A percentile compares a stretch with the other conserved stretches of the same genome.
phyloP scores from a whole-genome alignment of 2,329 filamentous ascomycete genomes.

The Sclerotinia subarctica region DNA sequence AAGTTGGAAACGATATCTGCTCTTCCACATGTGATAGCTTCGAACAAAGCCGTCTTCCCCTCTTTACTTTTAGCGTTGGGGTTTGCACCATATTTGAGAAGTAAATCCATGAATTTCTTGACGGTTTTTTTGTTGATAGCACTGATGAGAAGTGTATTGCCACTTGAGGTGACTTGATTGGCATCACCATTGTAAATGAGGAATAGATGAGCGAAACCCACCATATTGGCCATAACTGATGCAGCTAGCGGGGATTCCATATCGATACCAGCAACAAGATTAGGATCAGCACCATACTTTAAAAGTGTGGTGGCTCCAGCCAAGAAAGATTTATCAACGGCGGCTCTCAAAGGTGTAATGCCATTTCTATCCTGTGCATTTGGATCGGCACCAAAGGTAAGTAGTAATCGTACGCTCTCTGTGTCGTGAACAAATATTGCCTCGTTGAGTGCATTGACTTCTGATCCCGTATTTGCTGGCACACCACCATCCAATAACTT shows the following conservation, averaged over 20 bases:
- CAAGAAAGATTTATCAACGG: constrained; percentile 52
- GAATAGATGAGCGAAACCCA: constrained; percentile 56
- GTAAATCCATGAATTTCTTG: constrained; percentile 53
- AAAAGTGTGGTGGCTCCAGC: constrained; percentile 57
- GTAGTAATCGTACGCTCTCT: constrained; percentile 53
- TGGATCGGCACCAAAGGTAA: constrained; percentile 57
- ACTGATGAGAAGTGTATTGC: constrained; percentile 59
- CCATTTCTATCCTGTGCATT: constrained; percentile 50
- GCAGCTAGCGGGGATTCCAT: constrained; percentile 54
- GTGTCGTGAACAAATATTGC: constrained; percentile 50
- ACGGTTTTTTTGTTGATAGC: constrained; percentile 59
- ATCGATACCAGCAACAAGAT: constrained; percentile 49
- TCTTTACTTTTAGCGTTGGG: constrained; percentile 57
- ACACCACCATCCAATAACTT: constrained; percentile 58
- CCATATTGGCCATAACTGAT: constrained; percentile 50
- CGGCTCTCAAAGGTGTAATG: constrained; percentile 50
- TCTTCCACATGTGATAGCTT: constrained; percentile 55
- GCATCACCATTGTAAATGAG: constrained; percentile 60
- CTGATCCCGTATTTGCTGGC: constrained; percentile 47
- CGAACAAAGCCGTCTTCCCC: constrained; percentile 62
- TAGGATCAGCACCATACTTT: constrained; percentile 62
- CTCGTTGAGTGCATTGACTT: constrained; percentile 51
- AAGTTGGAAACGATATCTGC: constrained; percentile 54
- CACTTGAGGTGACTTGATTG: constrained; percentile 51
- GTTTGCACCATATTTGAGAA: constrained; percentile 59